A percentile compares a stretch with the other conserved stretches of the same genome.
These are phyloP conservation scores for Boechera retrofracta DNA, from an alignment of 345 rosid species.

Conservation along the genomic window DNA sequence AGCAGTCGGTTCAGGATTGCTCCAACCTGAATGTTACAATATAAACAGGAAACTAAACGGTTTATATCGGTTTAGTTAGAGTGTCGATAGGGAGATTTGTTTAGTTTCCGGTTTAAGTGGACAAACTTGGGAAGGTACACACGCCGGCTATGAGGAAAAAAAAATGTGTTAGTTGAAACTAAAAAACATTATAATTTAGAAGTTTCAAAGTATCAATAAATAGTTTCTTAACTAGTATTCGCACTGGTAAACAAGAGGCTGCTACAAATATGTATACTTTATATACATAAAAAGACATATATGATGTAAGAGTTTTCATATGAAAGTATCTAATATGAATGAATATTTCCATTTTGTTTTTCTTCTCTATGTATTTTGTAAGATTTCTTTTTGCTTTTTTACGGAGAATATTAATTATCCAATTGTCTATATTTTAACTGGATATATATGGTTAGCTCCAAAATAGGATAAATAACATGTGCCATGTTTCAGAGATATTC, in stretches of 20 bases:
- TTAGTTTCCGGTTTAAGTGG: conserved; percentile 6
- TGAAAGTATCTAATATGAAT: too few species aligned
- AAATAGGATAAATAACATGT: too few species aligned
- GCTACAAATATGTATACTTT: neutral
- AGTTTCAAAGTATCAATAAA: neutral
- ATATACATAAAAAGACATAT: too few species aligned
- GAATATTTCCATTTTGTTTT: too few species aligned
- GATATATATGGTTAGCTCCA: too few species aligned
- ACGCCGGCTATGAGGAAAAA: neutral
- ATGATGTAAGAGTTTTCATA: too few species aligned
- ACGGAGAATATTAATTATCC: too few species aligned
- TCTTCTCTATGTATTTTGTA: too few species aligned
- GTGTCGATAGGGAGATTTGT: too few species aligned
- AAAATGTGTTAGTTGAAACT: conserved; percentile 28
- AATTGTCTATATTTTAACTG: too few species aligned
- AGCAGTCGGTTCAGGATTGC: neutral
- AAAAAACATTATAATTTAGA: neutral
- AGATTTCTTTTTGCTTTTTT: too few species aligned
- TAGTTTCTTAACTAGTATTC: neutral
- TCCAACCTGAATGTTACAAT: neutral
- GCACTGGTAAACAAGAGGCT: conserved; percentile 5
- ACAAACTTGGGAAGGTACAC: conserved; percentile 30
- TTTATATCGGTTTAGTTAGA: conserved; percentile 1
- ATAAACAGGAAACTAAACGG: neutral
- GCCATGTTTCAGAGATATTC: too few species aligned